Percentiles rank a stretch among this genome's conserved stretches.
Evolutionary conservation across 2,329 filamentous ascomycete species (phyloP).

Genomic region (Scleromitrula shiraiana): DNA sequence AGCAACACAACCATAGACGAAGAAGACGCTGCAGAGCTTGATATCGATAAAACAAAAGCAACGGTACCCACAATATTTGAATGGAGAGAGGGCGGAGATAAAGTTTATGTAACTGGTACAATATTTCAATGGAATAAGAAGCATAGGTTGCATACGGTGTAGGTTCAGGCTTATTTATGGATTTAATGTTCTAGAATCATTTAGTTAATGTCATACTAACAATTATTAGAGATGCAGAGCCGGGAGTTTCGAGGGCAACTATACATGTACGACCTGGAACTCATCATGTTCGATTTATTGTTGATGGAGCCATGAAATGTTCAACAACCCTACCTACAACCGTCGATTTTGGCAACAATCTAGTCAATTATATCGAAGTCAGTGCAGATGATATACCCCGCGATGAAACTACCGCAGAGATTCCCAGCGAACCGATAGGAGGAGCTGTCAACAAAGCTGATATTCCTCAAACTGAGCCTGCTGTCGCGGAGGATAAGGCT

Average conservation of each 20-base stretch:
- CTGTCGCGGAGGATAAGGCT: conserved; percentile 30
- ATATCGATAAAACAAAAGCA: conserved; percentile 64
- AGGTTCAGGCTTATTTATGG: conserved; percentile 30
- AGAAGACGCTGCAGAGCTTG: conserved; percentile 72
- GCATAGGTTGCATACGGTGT: conserved; percentile 79
- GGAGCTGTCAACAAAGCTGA: conserved; percentile 7
- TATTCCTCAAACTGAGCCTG: conserved; percentile 19
- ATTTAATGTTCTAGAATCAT: neutral
- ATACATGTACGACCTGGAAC: conserved; percentile 86
- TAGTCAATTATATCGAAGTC: conserved; percentile 98
- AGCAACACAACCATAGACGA: conserved; percentile 65
- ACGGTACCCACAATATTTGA: conserved; percentile 79
- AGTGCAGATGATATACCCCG: conserved; percentile 60
- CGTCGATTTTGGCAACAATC: conserved; percentile 94
- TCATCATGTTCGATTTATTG: conserved; percentile 92
- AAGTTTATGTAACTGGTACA: conserved; percentile 93
- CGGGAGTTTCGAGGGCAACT: conserved; percentile 63
- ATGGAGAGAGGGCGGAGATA: conserved; percentile 71
- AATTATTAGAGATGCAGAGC: conserved; percentile 33
- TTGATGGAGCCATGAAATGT: conserved; percentile 88
- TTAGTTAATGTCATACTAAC: too few relatives aligned
- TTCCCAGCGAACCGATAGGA: conserved; percentile 13
- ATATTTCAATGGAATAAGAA: conserved; percentile 98
- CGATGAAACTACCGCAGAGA: conserved; percentile 18
- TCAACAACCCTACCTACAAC: conserved; percentile 84